Evolutionary conservation across 768 basidiomycete species (phyloP).

Genomic region (Cubamyces lactineus): DNA sequence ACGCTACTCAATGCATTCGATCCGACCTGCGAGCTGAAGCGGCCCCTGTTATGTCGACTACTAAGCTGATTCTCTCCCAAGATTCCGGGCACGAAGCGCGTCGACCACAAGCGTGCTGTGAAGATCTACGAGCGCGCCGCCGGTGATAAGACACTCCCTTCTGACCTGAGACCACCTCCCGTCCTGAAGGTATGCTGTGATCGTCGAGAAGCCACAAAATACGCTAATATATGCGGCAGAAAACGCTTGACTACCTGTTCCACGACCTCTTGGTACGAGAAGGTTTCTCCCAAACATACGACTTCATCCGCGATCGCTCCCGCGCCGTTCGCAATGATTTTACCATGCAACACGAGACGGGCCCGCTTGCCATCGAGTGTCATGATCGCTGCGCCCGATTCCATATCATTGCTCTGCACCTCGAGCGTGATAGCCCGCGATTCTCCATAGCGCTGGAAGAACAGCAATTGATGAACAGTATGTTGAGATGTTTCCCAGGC

Average conservation of each 20-base stretch:
- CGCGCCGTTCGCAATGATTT: conserved; percentile 92
- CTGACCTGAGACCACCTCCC: conserved; percentile 85
- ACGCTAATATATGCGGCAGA: conserved; percentile 44
- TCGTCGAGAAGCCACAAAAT: conserved; percentile 1
- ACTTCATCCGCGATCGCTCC: conserved; percentile 91
- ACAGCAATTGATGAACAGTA: conserved; percentile 91
- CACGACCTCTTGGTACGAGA: conserved; percentile 72
- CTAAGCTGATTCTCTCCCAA: conserved; percentile 44
- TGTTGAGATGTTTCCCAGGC: conserved; percentile 35
- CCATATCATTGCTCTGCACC: conserved; percentile 84
- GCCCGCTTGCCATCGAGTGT: conserved; percentile 79
- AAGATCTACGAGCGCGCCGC: conserved; percentile 95
- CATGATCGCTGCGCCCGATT: conserved; percentile 94
- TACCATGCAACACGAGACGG: conserved; percentile 86
- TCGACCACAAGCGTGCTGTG: conserved; percentile 86
- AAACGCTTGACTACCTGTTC: conserved; percentile 92
- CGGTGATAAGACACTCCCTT: conserved; percentile 89
- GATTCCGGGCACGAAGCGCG: conserved; percentile 82
- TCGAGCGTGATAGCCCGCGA: conserved; percentile 54
- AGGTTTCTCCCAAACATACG: conserved; percentile 71
- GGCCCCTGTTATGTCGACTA: background rate
- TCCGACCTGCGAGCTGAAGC: conserved; percentile 13
- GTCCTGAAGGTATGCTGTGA: conserved; percentile 68
- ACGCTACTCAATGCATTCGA: conserved; percentile 1
- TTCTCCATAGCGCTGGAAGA: conserved; percentile 78